A percentile compares a stretch with the other conserved stretches of the same genome.
These are phyloP conservation scores for Macaranga tanarius DNA, from an alignment of 441 rosid genomes.

Conservation along the genomic window DNA sequence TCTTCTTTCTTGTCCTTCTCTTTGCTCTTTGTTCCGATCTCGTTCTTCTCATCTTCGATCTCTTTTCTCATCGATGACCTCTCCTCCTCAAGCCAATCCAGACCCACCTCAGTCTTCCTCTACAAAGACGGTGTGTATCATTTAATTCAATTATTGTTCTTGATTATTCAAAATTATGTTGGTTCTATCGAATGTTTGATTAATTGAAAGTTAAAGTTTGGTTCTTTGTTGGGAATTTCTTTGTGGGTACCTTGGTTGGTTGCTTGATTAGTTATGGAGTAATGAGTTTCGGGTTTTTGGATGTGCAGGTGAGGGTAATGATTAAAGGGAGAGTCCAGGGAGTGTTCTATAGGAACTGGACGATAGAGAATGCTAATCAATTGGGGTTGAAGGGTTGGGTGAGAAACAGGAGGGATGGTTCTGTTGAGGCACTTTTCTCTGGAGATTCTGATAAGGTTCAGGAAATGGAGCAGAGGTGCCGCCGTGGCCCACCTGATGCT, in stretches of 20 bases:
- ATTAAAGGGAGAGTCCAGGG: conserved; percentile 91
- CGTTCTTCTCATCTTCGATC: conserved; percentile 31
- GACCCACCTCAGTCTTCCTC: conserved; percentile 41
- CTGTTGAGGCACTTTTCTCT: conserved; percentile 84
- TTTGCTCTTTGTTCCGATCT: conserved; percentile 35
- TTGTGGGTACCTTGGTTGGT: too few species aligned
- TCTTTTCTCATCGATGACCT: conserved; percentile 38
- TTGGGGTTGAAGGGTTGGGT: conserved; percentile 90
- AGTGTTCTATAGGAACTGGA: conserved; percentile 88
- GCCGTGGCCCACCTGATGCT: conserved; percentile 78
- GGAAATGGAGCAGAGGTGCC: conserved; percentile 86
- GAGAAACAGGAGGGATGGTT: conserved; percentile 78
- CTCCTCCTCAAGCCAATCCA: conserved; percentile 28
- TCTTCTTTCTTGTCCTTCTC: conserved; percentile 34
- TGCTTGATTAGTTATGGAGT: conserved; percentile 2
- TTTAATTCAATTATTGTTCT: conserved; percentile 10
- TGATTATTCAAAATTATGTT: not conserved
- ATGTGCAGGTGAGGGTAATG: conserved; percentile 60
- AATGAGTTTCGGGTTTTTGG: conserved; percentile 20
- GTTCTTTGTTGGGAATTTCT: not conserved
- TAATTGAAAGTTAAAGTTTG: not conserved
- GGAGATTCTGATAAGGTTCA: conserved; percentile 60
- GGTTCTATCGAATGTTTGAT: not conserved
- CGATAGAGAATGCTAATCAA: conserved; percentile 67
- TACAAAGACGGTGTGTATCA: conserved; percentile 46